Percentiles rank a stretch among this genome's conserved stretches.
These are phyloP conservation scores for Kockiozyma suomiensis DNA, from an alignment of 805 yeast species.

Conservation along the genomic window DNA sequence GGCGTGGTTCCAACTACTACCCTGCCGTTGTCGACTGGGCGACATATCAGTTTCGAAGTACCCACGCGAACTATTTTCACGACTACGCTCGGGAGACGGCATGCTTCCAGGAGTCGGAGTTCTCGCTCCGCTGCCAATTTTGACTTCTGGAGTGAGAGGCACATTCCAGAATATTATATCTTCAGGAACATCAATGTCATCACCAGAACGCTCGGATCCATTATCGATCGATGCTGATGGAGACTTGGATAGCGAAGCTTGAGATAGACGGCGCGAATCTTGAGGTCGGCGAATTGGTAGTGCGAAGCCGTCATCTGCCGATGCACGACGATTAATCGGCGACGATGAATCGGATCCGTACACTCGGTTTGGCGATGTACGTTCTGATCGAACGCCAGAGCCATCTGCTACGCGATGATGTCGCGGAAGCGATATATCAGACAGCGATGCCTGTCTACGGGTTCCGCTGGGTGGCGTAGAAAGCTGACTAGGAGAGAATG, in stretches of 20 bases:
- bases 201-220: slow-evolving; percentile 46
- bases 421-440: not conserved
- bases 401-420: not conserved
- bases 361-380: not conserved
- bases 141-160: slow-evolving; percentile 56
- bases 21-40: not conserved
- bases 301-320: slow-evolving; percentile 1
- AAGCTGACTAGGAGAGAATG: not conserved
- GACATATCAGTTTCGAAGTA: not conserved
- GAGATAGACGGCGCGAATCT: not conserved
- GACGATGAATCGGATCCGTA: not conserved
- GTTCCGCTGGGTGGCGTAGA: not conserved
- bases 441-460: not conserved
- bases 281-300: slow-evolving; percentile 21
- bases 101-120: slow-evolving; percentile 5
- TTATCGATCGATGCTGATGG: not conserved
- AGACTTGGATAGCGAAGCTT: not conserved
- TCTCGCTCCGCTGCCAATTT: not conserved
- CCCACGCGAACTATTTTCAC: not conserved
- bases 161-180: slow-evolving; percentile 62
- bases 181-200: slow-evolving; percentile 59
- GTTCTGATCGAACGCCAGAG: not conserved
- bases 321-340: not conserved
- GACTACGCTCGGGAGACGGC: not conserved
- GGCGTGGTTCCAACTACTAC: slow-evolving; percentile 35